Evolutionary conservation across 2,329 filamentous ascomycete species (phyloP), one percentile per base, ranked within the genome.

Genomic region (Plenodomus tracheiphilus): DNA sequence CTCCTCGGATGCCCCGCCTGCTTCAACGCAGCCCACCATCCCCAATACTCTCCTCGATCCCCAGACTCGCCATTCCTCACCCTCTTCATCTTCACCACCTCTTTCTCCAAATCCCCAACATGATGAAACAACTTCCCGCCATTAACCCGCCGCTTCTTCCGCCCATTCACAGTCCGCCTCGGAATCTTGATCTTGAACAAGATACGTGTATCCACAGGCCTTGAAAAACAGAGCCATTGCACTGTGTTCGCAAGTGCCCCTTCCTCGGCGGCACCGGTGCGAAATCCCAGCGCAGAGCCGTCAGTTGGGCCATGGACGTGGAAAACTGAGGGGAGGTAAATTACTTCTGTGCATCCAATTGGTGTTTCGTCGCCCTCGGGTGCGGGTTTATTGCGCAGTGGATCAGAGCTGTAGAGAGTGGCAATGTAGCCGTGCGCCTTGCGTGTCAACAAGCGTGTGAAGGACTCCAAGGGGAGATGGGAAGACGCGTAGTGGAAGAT

Each of bases 1-100:
- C 28, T 4, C 28, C 15, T 10, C 2, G 50, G 41, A 7, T 59
- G 22, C 3, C 32, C 43, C 8, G 58, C 5, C 8, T 21, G 49
- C 22, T 74, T 74, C 10, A 72, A 74, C 22, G 76, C 75, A 43
- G 68, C 67, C 47, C 10, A 58, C 61, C 13, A 28, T 32, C 28
- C 36, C 21, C 41, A 67, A 21, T 1, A 48, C 7, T 49, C 50
- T 18, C 48, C 56, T 59, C 62, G 65, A 4, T 41, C 46, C 11
- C 42, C 56, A 41, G 65, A 58, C 46, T 68, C 65, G 1, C 19
- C 32, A 39, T 59, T 45, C 11, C 53, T 50, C 0, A 40, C n/a
- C 18, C 11, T 39, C 46, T 50, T 28, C 45, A 41, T 1, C 47
- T 50, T 22, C 30, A 47, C 18, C 50, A 41, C 9, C 20, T 41